Evolutionary conservation across 2,329 filamentous ascomycete genomes (phyloP).

Genomic region (Ascochyta viciae-villosae): DNA sequence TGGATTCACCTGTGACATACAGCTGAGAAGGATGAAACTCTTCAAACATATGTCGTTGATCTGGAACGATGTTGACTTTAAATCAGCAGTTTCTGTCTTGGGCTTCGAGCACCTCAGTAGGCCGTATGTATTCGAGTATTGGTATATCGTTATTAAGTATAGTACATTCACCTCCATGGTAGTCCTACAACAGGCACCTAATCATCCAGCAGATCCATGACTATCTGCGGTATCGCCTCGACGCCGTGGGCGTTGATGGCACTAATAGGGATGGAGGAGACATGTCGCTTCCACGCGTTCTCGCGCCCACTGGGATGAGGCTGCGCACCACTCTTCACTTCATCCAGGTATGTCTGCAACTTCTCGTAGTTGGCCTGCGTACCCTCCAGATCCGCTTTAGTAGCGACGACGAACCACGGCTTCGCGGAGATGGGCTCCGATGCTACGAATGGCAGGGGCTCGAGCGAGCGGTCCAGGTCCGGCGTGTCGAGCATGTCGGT

Average conservation of each 20-base stretch:
- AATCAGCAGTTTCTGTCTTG: too few relatives aligned
- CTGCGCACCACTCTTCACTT: slow-evolving; percentile 66
- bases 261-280: slow-evolving; percentile 81
- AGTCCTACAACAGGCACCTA: slow-evolving; percentile 10
- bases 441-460: slow-evolving; percentile 55
- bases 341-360: slow-evolving; percentile 74
- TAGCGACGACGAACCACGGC: slow-evolving; percentile 95
- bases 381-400: slow-evolving; percentile 83
- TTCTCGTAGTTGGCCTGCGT: slow-evolving; percentile 79
- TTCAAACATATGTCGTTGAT: too few relatives aligned
- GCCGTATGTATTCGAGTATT: background rate
- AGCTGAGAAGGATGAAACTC: too few relatives aligned
- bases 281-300: slow-evolving; percentile 65
- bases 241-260: slow-evolving; percentile 88
- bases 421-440: slow-evolving; percentile 85
- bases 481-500: slow-evolving; percentile 31
- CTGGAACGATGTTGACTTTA: too few relatives aligned
- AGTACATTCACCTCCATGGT: background rate
- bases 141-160: background rate
- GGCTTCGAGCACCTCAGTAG: too few relatives aligned
- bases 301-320: slow-evolving; percentile 75
- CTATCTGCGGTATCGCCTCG: slow-evolving; percentile 74
- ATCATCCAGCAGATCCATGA: slow-evolving; percentile 67
- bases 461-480: slow-evolving; percentile 31
- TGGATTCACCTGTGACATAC: too few relatives aligned